Base-by-base conservation (phyloP, 164 flowering plant genomes). In the Vitis cinerea region DNA sequence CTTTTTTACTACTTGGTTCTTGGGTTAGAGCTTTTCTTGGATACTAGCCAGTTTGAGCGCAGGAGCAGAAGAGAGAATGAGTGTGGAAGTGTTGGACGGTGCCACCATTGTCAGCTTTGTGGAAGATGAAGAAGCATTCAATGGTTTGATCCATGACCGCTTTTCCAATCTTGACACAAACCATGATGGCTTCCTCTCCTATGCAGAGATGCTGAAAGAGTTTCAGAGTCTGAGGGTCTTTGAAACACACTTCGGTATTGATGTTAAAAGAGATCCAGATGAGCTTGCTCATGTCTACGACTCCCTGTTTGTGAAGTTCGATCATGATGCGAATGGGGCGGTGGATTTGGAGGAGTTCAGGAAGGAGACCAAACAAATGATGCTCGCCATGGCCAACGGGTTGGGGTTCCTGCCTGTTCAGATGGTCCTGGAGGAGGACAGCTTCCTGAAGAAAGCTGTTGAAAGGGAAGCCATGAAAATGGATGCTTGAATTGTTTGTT, bases 371-470 rank as follows among this genome's bases (percentile, higher is more conserved):
- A 80, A 64, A 77, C 6, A 10, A 9, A 77, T 80, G 79, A 72
- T 80, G 81, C 77, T 80, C 0, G 83, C 79, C 23, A 75, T 80
- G 77, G 83, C 83, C 9, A 57, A 71, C 10, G 79, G 72, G n/a
- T 52, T 80, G 50, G 81, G 83, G 11, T 69, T 69, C 70, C 50
- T 74, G 70, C 83, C 83, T 27, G 68, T 80, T 16, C 80, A 80
- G 49, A 80, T 80, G 78, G 72, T 61, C 17, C 69, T 80, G 59
- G 83, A 80, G 64, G 78, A 77, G 58, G 78, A 71, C 52, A 66
- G 83, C 70, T 57, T 77, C 63, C 58, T 80, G 37, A 80, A 66
- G 77, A 80, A 72, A 65, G 83, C 79, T 12, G 81, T 73, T 15
- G 79, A 74, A n/a, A 4, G 67, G 23, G 78, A 74, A 61, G 56